Percentiles rank a stretch among this genome's conserved stretches.
phyloP scores from a whole-genome alignment of 2,329 filamentous ascomycete genomes.

The Chaetomiaceae sp. region DNA sequence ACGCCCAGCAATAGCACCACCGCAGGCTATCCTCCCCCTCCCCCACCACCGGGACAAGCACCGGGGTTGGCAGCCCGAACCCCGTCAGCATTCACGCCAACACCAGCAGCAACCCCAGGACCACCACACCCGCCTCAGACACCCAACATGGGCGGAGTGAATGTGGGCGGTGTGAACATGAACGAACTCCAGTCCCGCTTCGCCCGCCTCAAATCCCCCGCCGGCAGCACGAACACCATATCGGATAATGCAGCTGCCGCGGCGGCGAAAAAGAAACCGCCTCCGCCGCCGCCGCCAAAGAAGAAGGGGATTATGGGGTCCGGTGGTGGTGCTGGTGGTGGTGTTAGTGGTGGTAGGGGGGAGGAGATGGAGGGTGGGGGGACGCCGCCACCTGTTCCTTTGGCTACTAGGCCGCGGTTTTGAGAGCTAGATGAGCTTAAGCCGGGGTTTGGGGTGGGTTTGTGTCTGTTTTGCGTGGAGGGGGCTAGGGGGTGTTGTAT shows the following conservation, averaged over 20 bases:
- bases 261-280: constrained; percentile 49
- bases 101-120: constrained; percentile 1
- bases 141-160: too few relatives aligned
- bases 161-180: constrained; percentile 41
- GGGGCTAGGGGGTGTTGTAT: not conserved
- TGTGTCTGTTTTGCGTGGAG: too few relatives aligned
- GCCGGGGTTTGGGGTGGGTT: too few relatives aligned
- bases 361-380: constrained; percentile 23
- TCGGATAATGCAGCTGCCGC: constrained; percentile 16
- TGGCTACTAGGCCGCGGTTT: constrained; percentile 25
- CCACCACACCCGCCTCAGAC: too few relatives aligned
- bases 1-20: constrained; percentile 32
- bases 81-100: constrained; percentile 25
- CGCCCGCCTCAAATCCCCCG: constrained; percentile 6
- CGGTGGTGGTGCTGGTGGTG: not conserved
- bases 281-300: constrained; percentile 47
- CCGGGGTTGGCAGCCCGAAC: constrained; percentile 18
- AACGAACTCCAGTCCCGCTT: constrained; percentile 64
- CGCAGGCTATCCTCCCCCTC: constrained; percentile 3
- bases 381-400: constrained; percentile 47
- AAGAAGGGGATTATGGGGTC: constrained; percentile 43
- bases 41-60: constrained; percentile 14
- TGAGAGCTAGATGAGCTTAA: too few relatives aligned
- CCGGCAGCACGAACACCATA: constrained; percentile 34
- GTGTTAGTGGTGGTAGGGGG: not conserved